A percentile compares a stretch with the other conserved stretches of the same genome.
These are phyloP conservation scores for Hypsizygus ulmarius DNA, from an alignment of 1,284 basidiomycete species.

Conservation along the genomic window DNA sequence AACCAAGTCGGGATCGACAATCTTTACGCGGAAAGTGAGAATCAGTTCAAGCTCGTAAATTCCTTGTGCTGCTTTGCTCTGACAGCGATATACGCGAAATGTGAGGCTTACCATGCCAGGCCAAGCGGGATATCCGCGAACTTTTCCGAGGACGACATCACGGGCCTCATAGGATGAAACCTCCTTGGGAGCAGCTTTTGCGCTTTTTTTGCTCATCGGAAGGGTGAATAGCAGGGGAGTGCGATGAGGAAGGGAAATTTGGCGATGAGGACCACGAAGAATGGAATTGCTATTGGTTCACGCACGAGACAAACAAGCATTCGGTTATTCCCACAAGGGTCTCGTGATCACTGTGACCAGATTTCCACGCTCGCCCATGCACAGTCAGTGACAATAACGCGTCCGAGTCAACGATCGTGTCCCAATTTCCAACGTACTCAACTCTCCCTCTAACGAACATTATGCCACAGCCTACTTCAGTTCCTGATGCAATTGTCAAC, in stretches of 20 bases:
- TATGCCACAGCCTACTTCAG: no score
- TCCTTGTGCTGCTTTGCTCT: not conserved
- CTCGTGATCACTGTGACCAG: not conserved
- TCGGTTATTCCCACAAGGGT: conserved; percentile 18
- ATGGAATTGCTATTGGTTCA: conserved; percentile 19
- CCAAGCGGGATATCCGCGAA: conserved; percentile 94
- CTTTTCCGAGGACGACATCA: conserved; percentile 89
- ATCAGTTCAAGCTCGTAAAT: not conserved
- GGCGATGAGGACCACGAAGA: not conserved
- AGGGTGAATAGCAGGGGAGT: conserved; percentile 5
- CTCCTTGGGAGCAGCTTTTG: conserved; percentile 44
- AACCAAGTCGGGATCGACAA: conserved; percentile 71
- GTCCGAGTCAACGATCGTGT: no score
- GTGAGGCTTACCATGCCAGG: conserved; percentile 73
- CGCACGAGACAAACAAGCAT: conserved; percentile 24
- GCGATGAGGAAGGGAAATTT: not conserved
- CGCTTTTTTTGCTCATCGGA: conserved; percentile 57
- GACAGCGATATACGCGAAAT: conserved; percentile 3
- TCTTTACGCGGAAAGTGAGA: conserved; percentile 39
- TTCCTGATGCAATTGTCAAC: no score
- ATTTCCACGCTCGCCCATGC: not conserved
- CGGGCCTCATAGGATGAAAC: conserved; percentile 40
- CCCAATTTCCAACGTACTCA: no score
- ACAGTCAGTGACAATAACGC: no score
- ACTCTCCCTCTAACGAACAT: no score